A percentile compares a stretch with the other conserved stretches of the same genome.
phyloP scores from a whole-genome alignment of 495 filamentous ascomycete species.

The Neurospora cerealis region DNA sequence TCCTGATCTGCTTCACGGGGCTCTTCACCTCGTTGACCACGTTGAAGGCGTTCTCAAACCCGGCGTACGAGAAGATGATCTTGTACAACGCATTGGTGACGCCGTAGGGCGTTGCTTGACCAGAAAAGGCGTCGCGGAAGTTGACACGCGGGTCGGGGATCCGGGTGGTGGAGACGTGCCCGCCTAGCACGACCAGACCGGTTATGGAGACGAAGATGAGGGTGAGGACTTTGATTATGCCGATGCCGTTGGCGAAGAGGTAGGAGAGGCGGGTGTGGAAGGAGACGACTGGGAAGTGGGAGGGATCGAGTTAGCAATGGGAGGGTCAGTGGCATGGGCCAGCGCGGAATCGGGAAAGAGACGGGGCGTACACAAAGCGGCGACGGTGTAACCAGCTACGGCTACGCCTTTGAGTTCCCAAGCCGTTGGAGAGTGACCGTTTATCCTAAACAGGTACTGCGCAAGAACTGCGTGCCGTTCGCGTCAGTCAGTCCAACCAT shows the following conservation, averaged over 20 bases:
- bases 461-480: slow-evolving; percentile 25
- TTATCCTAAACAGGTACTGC: slow-evolving; percentile 45
- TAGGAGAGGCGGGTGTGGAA: slow-evolving; percentile 47
- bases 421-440: slow-evolving; percentile 31
- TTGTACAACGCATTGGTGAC: slow-evolving; percentile 51
- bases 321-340: background rate
- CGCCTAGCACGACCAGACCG: slow-evolving; percentile 51
- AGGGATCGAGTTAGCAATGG: background rate
- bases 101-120: slow-evolving; percentile 36
- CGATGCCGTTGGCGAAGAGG: slow-evolving; percentile 44
- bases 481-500: background rate
- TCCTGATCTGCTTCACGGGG: slow-evolving; percentile 46
- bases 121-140: slow-evolving; percentile 48
- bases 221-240: slow-evolving; percentile 45
- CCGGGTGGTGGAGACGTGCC: slow-evolving; percentile 31
- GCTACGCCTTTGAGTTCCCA: slow-evolving; percentile 59
- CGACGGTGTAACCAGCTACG: slow-evolving; percentile 47
- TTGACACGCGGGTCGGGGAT: slow-evolving; percentile 47
- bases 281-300: slow-evolving; percentile 29
- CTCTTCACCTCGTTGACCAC: slow-evolving; percentile 60
- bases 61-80: slow-evolving; percentile 53
- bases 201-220: slow-evolving; percentile 50
- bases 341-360: background rate
- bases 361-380: slow-evolving; percentile 31
- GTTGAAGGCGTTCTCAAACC: slow-evolving; percentile 54